phyloP scores from a whole-genome alignment of 768 basidiomycete species.

The Tricholoma saponaceum region DNA sequence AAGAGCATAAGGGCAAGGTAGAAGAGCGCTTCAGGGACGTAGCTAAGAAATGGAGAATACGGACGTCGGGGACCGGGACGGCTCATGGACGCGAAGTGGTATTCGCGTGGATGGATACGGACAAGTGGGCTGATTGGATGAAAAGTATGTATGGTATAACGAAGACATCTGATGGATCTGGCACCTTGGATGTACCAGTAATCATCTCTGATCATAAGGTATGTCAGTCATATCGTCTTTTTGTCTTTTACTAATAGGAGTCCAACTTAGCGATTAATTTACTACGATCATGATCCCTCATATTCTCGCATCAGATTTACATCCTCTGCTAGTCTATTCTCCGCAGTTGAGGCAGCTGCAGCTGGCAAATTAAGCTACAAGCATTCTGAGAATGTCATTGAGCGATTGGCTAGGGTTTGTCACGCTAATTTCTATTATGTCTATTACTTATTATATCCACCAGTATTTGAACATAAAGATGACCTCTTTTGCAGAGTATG shows the following conservation, averaged over 20 bases:
- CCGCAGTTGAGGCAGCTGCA: constrained; percentile 65
- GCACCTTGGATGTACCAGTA: constrained; percentile 38
- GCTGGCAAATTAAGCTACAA: constrained; percentile 45
- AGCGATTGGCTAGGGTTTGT: constrained; percentile 59
- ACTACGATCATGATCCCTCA: constrained; percentile 65
- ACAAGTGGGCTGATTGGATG: constrained; percentile 84
- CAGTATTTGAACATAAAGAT: constrained; percentile 42
- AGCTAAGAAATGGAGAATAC: constrained; percentile 55
- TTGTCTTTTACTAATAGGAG: not conserved
- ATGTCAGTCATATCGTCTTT: constrained; percentile 18
- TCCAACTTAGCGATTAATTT: constrained; percentile 54
- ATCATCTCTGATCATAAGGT: constrained; percentile 85
- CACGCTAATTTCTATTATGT: not conserved
- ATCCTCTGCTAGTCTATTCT: constrained; percentile 48
- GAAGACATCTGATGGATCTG: constrained; percentile 15
- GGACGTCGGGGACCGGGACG: constrained; percentile 35
- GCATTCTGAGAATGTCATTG: constrained; percentile 68
- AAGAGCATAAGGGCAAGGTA: constrained; percentile 34
- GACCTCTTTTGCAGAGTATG: constrained; percentile 29
- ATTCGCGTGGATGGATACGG: constrained; percentile 88
- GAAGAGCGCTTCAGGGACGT: constrained; percentile 45
- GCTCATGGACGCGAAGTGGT: constrained; percentile 56
- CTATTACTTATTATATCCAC: not conserved
- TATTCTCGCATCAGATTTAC: constrained; percentile 56
- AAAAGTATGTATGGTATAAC: constrained; percentile 85